Base-by-base conservation (phyloP, 2,329 filamentous ascomycete species). In the Colletotrichum salicis region DNA sequence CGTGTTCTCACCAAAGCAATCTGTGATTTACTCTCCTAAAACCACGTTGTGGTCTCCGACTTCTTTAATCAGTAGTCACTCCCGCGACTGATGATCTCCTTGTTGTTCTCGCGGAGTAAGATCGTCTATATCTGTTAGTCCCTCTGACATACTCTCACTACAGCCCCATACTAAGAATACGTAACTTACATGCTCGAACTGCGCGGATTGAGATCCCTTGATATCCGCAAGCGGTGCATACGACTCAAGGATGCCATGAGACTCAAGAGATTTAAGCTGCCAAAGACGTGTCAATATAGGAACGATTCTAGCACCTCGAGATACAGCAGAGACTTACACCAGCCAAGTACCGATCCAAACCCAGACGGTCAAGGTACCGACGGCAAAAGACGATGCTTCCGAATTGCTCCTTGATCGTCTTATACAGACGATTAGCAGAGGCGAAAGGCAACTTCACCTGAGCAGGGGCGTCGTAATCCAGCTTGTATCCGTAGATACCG, bases 361-460 rank as follows among this genome's bases (percentile, higher is more conserved):
- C 90, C n/a, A 92, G 80, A n/a, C 89, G 86, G 55, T 92, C 89
- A 33, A 92, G 84, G 73, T 91, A 91, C 8, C 90, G 87, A 24
- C 89, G 84, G 67, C 84, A 90, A 76, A 91, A 92, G 1, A 89
- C 87, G 33, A 92, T 76, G 0, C 86, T 89, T 24, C 89, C 88
- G 70, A 92, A 92, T 71, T 91, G 90, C 75, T 89, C 86, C 61
- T 87, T 84, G 75, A 92, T 91, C 0, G 83, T 87, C 75, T 87
- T 88, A 72, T 89, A 83, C 52, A 92, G 77, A 6, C 85, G 84
- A 70, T 87, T 89, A 13, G 90, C 89, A 1, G 86, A 88, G 4
- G 85, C 81, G 12, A 89, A 84, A 59, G 80, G 84, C 45, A 86
- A 73, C 35, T 78, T 70, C 11, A 79, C 76, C 51, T 77, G 76